These are phyloP conservation scores for Cubamyces sp. DNA, from an alignment of 768 basidiomycete species.

Conservation along the genomic window DNA sequence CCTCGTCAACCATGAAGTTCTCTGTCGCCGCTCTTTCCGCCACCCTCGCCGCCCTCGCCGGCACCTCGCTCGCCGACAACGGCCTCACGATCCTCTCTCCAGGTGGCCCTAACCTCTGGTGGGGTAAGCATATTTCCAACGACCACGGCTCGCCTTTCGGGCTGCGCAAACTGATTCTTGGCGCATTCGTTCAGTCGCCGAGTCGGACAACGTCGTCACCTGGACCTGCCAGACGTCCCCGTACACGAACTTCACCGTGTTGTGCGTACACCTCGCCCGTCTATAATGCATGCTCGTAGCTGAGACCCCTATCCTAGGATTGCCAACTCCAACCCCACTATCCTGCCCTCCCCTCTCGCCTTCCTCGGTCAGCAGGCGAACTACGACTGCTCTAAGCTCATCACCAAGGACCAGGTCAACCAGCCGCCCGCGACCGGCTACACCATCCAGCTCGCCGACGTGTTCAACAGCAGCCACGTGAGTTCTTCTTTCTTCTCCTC, in stretches of 20 bases:
- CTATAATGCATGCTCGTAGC: slow-evolving; percentile 15
- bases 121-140: slow-evolving; percentile 49
- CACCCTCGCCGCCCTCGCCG: slow-evolving; percentile 43
- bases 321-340: slow-evolving; percentile 45
- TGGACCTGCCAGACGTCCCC: slow-evolving; percentile 59
- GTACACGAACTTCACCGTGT: slow-evolving; percentile 50
- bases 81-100: slow-evolving; percentile 50
- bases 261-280: slow-evolving; percentile 43
- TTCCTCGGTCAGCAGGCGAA: slow-evolving; percentile 56
- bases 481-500: slow-evolving; percentile 31
- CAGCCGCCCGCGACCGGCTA: slow-evolving; percentile 50
- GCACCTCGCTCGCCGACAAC: slow-evolving; percentile 42
- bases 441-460: slow-evolving; percentile 53
- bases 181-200: slow-evolving; percentile 48
- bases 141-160: slow-evolving; percentile 33
- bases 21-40: slow-evolving; percentile 37
- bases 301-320: slow-evolving; percentile 40
- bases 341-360: slow-evolving; percentile 47
- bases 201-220: slow-evolving; percentile 56
- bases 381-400: slow-evolving; percentile 59
- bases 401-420: slow-evolving; percentile 50
- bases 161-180: not conserved
- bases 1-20: slow-evolving; percentile 38
- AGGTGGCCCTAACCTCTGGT: slow-evolving; percentile 51
- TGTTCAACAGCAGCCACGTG: slow-evolving; percentile 56